Conservation (phyloP, 306 rosid species). For the Ammopiptanthus mongolicus region DNA sequence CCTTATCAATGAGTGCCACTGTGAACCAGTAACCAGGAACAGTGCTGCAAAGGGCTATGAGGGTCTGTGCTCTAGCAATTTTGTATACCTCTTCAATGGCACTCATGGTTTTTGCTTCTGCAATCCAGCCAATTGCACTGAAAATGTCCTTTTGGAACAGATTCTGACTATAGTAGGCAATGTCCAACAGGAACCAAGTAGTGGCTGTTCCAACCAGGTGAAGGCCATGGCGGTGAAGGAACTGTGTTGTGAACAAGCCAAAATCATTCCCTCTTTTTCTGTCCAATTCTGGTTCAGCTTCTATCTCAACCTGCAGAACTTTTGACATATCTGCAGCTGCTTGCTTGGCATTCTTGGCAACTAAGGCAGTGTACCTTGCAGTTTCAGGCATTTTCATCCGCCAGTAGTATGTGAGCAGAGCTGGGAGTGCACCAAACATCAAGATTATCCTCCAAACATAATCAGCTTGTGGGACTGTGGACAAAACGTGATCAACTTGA, state of each 20-base stretch:
- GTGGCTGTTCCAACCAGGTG: constrained; percentile 67
- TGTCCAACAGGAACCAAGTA: constrained; percentile 84
- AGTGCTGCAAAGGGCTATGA: constrained; percentile 81
- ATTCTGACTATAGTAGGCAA: constrained; percentile 88
- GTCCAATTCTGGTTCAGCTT: constrained; percentile 33
- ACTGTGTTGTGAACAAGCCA: constrained; percentile 55
- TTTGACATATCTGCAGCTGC: constrained; percentile 85
- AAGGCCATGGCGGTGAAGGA: constrained; percentile 63
- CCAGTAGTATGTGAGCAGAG: constrained; percentile 71
- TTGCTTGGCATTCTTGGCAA: constrained; percentile 65
- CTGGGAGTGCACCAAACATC: constrained; percentile 87
- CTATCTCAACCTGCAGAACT: constrained; percentile 60
- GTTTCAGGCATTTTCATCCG: constrained; percentile 91
- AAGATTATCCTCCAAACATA: constrained; percentile 78
- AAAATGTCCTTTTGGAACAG: constrained; percentile 90
- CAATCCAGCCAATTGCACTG: constrained; percentile 81
- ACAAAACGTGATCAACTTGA: constrained; percentile 31
- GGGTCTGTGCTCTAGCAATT: constrained; percentile 79
- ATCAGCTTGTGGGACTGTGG: constrained; percentile 64
- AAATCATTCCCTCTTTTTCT: constrained; percentile 33
- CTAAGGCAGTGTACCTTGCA: constrained; percentile 87
- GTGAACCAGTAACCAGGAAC: constrained; percentile 96
- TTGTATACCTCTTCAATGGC: constrained; percentile 72
- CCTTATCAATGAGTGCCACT: constrained; percentile 59
- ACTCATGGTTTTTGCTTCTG: constrained; percentile 62